These are phyloP conservation scores for Cocos nucifera DNA, from an alignment of 176 grass and related monocot genomes.

Conservation along the genomic window DNA sequence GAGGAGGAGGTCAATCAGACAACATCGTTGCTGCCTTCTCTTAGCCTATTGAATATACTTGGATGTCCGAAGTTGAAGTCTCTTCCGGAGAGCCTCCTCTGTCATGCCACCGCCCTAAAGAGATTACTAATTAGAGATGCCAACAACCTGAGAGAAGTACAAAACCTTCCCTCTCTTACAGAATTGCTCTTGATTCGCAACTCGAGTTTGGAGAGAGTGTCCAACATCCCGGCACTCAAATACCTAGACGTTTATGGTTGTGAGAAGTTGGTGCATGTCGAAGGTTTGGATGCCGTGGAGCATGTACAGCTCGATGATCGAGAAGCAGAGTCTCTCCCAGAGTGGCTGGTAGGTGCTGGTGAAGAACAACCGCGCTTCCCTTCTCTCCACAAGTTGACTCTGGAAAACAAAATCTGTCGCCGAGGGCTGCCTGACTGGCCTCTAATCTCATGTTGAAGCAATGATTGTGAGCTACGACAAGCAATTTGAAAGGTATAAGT, in stretches of 20 bases:
- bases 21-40: neutral
- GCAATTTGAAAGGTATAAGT: too few relatives aligned
- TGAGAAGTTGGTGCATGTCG: neutral
- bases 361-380: neutral
- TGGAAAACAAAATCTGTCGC: neutral
- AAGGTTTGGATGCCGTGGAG: neutral
- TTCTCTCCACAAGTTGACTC: neutral
- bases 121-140: neutral
- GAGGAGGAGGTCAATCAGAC: neutral
- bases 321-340: neutral
- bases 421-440: neutral
- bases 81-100: too few relatives aligned
- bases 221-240: neutral
- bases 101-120: too few relatives aligned
- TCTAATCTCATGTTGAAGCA: too few relatives aligned
- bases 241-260: neutral
- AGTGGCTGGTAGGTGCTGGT: neutral
- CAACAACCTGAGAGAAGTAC: neutral
- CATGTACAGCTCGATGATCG: neutral
- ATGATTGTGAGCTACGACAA: too few relatives aligned
- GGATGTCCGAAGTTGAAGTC: neutral
- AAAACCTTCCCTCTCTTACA: neutral
- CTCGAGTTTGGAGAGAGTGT: neutral
- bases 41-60: neutral
- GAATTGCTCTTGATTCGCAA: neutral